Evolutionary conservation across 257 asterid species (phyloP).

Genomic region (Pogostemon cablin): DNA sequence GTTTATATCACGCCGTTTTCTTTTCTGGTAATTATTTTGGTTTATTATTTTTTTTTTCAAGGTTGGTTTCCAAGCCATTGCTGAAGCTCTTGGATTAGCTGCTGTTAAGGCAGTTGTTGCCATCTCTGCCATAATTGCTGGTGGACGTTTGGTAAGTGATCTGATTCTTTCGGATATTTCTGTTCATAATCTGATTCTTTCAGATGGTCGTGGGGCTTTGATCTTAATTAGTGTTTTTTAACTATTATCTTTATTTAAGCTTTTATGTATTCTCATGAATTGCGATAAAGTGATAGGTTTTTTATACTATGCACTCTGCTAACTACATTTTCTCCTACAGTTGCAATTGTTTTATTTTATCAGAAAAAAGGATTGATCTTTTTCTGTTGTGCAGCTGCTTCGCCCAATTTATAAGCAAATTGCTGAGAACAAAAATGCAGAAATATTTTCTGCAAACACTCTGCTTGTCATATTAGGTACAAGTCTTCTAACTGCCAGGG

Average conservation of each 20-base stretch:
- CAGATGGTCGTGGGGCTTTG: conserved; percentile 20
- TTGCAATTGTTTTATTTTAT: conserved; percentile 23
- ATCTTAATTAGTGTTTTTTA: conserved; percentile 24
- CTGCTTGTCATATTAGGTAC: conserved; percentile 97
- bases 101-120: conserved; percentile 98
- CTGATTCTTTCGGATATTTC: conserved; percentile 30
- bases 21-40: too few relatives aligned
- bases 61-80: conserved; percentile 97
- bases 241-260: conserved; percentile 17
- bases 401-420: conserved; percentile 97
- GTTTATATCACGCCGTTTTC: conserved; percentile 24
- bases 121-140: conserved; percentile 96
- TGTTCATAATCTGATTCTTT: conserved; percentile 5
- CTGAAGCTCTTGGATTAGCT: conserved; percentile 99
- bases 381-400: conserved; percentile 62
- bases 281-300: conserved; percentile 4
- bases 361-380: conserved; percentile 9
- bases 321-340: conserved; percentile 16
- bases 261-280: conserved; percentile 16
- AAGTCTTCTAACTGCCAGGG: conserved; percentile 99
- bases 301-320: conserved; percentile 12
- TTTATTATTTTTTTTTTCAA: conserved; percentile 38
- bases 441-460: conserved; percentile 97
- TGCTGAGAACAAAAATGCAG: conserved; percentile 98
- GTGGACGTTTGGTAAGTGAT: conserved; percentile 82